phyloP scores from a whole-genome alignment of 331 rosid species.

The Dryas integrifolia region DNA sequence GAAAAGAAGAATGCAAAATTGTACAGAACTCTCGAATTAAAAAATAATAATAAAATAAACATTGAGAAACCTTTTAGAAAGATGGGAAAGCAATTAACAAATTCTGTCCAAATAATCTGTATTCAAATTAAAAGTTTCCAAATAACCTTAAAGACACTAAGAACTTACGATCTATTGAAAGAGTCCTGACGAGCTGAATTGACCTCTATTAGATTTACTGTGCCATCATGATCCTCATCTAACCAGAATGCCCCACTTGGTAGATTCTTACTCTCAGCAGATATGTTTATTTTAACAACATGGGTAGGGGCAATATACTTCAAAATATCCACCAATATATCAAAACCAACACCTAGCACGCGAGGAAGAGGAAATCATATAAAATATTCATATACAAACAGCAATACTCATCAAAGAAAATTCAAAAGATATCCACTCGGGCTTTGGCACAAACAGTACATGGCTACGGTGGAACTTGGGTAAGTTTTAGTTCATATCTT shows the following conservation, averaged over 20 bases:
- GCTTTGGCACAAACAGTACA: slow-evolving; percentile 5
- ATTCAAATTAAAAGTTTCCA: slow-evolving; percentile 15
- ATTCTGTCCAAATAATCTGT: background rate
- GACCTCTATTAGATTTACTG: slow-evolving; percentile 60
- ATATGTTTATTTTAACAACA: slow-evolving; percentile 75
- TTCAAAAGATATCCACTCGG: background rate
- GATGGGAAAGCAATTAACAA: background rate
- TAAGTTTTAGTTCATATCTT: background rate
- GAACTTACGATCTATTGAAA: slow-evolving; percentile 70
- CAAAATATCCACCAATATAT: slow-evolving; percentile 69
- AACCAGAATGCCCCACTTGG: slow-evolving; percentile 83
- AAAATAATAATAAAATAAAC: background rate
- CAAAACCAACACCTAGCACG: slow-evolving; percentile 73
- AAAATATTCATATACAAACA: background rate
- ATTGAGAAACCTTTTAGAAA: background rate
- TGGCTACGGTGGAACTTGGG: background rate
- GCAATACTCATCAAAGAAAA: background rate
- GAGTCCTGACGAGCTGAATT: slow-evolving; percentile 71
- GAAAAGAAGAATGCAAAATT: background rate
- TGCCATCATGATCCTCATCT: slow-evolving; percentile 36
- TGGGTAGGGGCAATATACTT: slow-evolving; percentile 69
- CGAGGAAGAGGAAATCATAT: slow-evolving; percentile 20
- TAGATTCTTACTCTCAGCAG: slow-evolving; percentile 63
- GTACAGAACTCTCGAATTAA: background rate
- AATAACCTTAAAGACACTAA: slow-evolving; percentile 15